These are phyloP conservation scores for Trichoderma simmonsii DNA, from an alignment of 2,329 filamentous ascomycete species.

Conservation along the genomic window DNA sequence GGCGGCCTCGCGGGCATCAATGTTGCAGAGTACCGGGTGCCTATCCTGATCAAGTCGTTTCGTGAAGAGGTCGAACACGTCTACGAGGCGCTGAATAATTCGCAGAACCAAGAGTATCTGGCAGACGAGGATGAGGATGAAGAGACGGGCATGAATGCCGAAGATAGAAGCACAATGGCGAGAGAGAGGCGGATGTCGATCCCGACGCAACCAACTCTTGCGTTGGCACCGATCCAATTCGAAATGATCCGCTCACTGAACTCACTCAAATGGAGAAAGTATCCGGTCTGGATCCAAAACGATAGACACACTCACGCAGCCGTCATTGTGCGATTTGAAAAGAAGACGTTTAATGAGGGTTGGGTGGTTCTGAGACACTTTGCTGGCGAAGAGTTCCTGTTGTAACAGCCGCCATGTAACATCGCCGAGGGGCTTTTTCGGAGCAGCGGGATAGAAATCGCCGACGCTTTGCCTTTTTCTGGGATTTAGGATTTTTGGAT, in stretches of 20 bases:
- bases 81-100: slow-evolving; percentile 68
- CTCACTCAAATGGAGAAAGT: slow-evolving; percentile 60
- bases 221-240: slow-evolving; percentile 77
- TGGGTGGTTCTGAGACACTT: slow-evolving; percentile 76
- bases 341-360: slow-evolving; percentile 69
- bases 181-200: slow-evolving; percentile 41
- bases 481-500: background rate
- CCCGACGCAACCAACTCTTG: slow-evolving; percentile 64
- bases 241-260: slow-evolving; percentile 78
- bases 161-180: slow-evolving; percentile 42
- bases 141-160: slow-evolving; percentile 33
- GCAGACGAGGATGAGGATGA: slow-evolving; percentile 50
- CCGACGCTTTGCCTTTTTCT: background rate
- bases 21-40: slow-evolving; percentile 69
- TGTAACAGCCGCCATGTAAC: slow-evolving; percentile 22
- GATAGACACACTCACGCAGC: slow-evolving; percentile 82
- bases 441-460: background rate
- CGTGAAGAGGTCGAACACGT: slow-evolving; percentile 73
- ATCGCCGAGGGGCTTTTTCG: background rate
- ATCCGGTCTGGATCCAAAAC: slow-evolving; percentile 72
- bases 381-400: slow-evolving; percentile 67
- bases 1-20: slow-evolving; percentile 64
- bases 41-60: slow-evolving; percentile 71
- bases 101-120: slow-evolving; percentile 70
- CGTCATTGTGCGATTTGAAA: slow-evolving; percentile 75